Conservation (phyloP, 208 protist species). For the Trypanosomatidae sp. region DNA sequence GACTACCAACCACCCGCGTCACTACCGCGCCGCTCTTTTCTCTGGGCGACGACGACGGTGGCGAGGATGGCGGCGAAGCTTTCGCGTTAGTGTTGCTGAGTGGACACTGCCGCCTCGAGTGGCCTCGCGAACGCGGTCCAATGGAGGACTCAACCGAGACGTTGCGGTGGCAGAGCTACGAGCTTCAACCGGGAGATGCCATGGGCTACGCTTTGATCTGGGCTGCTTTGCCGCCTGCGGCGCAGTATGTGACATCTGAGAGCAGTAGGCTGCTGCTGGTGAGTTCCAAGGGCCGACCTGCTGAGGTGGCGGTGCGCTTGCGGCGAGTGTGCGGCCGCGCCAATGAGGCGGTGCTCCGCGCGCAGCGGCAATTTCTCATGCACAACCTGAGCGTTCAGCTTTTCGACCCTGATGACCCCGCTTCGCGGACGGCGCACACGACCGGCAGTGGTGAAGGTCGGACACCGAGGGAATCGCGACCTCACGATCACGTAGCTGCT, state of each 20-base stretch:
- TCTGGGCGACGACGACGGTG: background rate
- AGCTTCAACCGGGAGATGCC: constrained; percentile 52
- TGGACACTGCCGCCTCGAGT: constrained; percentile 26
- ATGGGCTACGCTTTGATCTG: constrained; percentile 52
- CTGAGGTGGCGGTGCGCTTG: constrained; percentile 27
- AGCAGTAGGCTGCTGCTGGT: constrained; percentile 45
- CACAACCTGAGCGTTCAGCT: constrained; percentile 29
- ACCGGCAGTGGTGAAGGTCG: background rate
- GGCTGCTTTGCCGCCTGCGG: constrained; percentile 44
- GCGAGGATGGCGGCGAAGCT: background rate
- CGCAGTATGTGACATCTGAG: constrained; percentile 54
- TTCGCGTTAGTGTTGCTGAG: constrained; percentile 45
- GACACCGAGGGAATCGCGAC: background rate
- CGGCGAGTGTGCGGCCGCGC: constrained; percentile 32
- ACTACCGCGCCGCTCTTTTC: constrained; percentile 4
- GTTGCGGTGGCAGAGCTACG: constrained; percentile 35
- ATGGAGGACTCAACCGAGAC: constrained; percentile 26
- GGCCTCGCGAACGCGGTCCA: constrained; percentile 19
- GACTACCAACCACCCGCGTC: background rate
- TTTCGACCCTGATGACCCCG: constrained; percentile 4
- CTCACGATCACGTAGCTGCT: no score
- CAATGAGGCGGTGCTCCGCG: constrained; percentile 32
- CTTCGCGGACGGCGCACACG: background rate
- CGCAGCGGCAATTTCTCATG: constrained; percentile 37
- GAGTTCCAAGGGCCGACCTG: constrained; percentile 9